Base-by-base conservation (phyloP, 805 yeast species). In the Allodekkera sacchari region DNA sequence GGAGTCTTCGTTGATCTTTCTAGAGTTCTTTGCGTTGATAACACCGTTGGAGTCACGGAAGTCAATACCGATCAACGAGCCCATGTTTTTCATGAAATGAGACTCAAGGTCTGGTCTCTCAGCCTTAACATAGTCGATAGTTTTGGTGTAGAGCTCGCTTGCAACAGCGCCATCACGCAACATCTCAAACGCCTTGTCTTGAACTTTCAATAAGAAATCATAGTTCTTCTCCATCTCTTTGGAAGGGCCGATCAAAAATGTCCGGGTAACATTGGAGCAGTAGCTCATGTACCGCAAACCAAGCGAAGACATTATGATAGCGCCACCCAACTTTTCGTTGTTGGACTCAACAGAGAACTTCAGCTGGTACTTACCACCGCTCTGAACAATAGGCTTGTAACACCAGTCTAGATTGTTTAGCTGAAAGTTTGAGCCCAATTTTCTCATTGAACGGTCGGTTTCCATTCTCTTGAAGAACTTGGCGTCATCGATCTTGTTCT, bases 21-120 rank as follows among this genome's bases (percentile, higher is more conserved):
- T 66, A 24, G 78, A 82, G 53, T 75, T 81, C 47, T 83, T 87
- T 17, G 72, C 66, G 48, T 81, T 83, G 33, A 89, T 61, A 12
- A 85, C 66, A 41, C 83, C 74, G 3, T 78, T 62, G 1, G 88
- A 68, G 54, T 87, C 96, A 57, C 94, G 71, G 50, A 83, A 84
- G 48, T 85, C 96, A 39, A 89, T 69, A 37, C 97, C 97, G 35
- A 83, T 78, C 35, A 83, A 64, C 71, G 92, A 83, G 32, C 97
- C 97, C 41, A 79, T 71, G 47, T 83, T 83, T 49, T 82, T 82
- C 30, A 87, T 68, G 43, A 87, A 80, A 45, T 71, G 63, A 17
- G 61, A 49, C 22, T 65, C 75, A 45, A 89, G 61, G 14, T 76
- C 83, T 2, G 94, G 83, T 42, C 72, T 69, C 37, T 74, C 74